These are phyloP conservation scores for Yamadazyma diospyri DNA, from an alignment of 1,139 yeast species.

Conservation along the genomic window DNA sequence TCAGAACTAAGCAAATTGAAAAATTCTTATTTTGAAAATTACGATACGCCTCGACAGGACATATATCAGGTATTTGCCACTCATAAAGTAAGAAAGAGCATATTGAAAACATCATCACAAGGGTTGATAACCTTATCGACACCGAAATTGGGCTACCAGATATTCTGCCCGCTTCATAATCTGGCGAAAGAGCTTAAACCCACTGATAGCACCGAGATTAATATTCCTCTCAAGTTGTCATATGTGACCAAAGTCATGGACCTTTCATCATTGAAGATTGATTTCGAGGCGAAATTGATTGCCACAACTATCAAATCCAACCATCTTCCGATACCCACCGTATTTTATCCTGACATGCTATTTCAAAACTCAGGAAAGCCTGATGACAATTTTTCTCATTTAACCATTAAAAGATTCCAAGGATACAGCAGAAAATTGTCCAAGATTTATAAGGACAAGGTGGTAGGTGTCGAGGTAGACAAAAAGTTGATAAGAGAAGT, in stretches of 20 bases:
- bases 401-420: constrained; percentile 31
- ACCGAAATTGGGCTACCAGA: constrained; percentile 26
- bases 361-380: constrained; percentile 31
- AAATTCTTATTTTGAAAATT: constrained; percentile 26
- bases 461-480: constrained; percentile 23
- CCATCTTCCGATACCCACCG: constrained; percentile 33
- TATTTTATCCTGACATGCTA: constrained; percentile 33
- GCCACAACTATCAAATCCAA: constrained; percentile 32
- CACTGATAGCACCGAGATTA: constrained; percentile 15
- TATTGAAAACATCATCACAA: constrained; percentile 29
- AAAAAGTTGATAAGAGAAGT: constrained; percentile 26
- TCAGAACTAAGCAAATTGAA: constrained; percentile 29
- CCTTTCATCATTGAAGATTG: constrained; percentile 15
- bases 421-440: constrained; percentile 30
- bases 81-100: constrained; percentile 28
- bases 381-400: constrained; percentile 29
- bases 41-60: constrained; percentile 11
- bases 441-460: constrained; percentile 24
- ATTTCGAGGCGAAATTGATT: constrained; percentile 29
- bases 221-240: constrained; percentile 26
- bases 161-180: constrained; percentile 10
- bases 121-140: constrained; percentile 35
- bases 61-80: constrained; percentile 32
- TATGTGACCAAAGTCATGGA: constrained; percentile 16
- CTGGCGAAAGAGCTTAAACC: constrained; percentile 9